These are phyloP conservation scores for Beta vulgaris DNA, from an alignment of 148 eudicot genomes.

Conservation along the genomic window DNA sequence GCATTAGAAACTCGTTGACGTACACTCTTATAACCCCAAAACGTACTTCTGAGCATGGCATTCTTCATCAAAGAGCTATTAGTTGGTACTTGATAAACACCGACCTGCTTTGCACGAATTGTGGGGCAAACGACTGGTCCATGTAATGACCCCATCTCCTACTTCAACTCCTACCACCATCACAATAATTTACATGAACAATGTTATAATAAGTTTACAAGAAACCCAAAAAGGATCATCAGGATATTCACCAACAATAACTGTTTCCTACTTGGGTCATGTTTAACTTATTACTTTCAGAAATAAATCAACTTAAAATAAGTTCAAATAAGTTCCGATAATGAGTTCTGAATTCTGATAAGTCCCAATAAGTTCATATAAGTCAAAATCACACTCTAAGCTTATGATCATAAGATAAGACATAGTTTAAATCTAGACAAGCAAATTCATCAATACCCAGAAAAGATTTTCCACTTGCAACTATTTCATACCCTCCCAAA, in stretches of 20 bases:
- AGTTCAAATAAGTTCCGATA: no score
- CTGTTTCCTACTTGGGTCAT: constrained; percentile 4
- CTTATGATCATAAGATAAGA: constrained; percentile 8
- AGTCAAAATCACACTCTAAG: no score
- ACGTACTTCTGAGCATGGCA: constrained; percentile 45
- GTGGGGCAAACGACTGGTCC: constrained; percentile 72
- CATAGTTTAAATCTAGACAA: not conserved
- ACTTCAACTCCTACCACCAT: constrained; percentile 14
- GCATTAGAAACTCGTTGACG: constrained; percentile 30
- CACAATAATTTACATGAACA: not conserved
- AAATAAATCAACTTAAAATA: no score
- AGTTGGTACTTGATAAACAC: constrained; percentile 40
- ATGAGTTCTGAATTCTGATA: no score
- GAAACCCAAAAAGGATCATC: not conserved
- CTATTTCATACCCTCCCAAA: not conserved
- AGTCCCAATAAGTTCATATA: no score
- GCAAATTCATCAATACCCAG: not conserved
- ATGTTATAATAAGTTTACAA: not conserved
- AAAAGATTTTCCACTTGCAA: not conserved
- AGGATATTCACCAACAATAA: not conserved
- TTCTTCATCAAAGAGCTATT: constrained; percentile 42
- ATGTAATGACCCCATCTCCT: constrained; percentile 71
- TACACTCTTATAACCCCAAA: constrained; percentile 49
- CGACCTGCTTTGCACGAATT: constrained; percentile 56
- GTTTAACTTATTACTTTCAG: no score